Conservation (phyloP, 1,139 yeast genomes). For the Zygosaccharomyces sapae region DNA sequence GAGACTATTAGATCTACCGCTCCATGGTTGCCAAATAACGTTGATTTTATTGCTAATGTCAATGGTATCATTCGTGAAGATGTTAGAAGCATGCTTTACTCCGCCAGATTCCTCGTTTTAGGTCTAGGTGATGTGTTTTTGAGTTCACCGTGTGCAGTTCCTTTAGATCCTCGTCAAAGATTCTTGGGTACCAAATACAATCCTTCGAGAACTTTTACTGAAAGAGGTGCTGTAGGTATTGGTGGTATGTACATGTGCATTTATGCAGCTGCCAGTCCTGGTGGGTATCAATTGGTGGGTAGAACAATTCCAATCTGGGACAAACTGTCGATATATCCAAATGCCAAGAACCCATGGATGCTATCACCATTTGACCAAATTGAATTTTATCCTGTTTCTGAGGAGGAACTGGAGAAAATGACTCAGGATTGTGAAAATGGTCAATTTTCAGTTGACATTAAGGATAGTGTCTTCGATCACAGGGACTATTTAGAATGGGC, state of each 20-base stretch:
- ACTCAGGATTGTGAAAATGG: slow-evolving; percentile 80
- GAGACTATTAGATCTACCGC: slow-evolving; percentile 92
- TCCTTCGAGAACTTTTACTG: slow-evolving; percentile 93
- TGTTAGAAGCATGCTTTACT: slow-evolving; percentile 77
- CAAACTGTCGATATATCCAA: slow-evolving; percentile 71
- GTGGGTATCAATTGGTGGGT: slow-evolving; percentile 96
- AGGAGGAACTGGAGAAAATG: slow-evolving; percentile 68
- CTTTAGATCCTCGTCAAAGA: slow-evolving; percentile 93
- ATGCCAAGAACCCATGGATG: slow-evolving; percentile 80
- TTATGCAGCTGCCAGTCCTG: slow-evolving; percentile 97
- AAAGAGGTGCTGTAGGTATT: slow-evolving; percentile 94
- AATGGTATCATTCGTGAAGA: slow-evolving; percentile 74
- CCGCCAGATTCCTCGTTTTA: slow-evolving; percentile 84
- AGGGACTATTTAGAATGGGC: slow-evolving; percentile 75
- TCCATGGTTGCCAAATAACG: slow-evolving; percentile 97
- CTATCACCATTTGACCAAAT: slow-evolving; percentile 88
- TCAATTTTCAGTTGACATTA: slow-evolving; percentile 66
- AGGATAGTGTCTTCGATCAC: slow-evolving; percentile 79
- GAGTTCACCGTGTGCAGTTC: slow-evolving; percentile 98
- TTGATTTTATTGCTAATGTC: slow-evolving; percentile 85
- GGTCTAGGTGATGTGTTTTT: slow-evolving; percentile 96
- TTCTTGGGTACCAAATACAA: slow-evolving; percentile 89
- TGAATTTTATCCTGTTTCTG: slow-evolving; percentile 87
- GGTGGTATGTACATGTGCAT: slow-evolving; percentile 99
- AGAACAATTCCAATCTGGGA: slow-evolving; percentile 98